Evolutionary conservation across 1,139 yeast genomes (phyloP).

Genomic region (Geotrichum phurueaensis): DNA sequence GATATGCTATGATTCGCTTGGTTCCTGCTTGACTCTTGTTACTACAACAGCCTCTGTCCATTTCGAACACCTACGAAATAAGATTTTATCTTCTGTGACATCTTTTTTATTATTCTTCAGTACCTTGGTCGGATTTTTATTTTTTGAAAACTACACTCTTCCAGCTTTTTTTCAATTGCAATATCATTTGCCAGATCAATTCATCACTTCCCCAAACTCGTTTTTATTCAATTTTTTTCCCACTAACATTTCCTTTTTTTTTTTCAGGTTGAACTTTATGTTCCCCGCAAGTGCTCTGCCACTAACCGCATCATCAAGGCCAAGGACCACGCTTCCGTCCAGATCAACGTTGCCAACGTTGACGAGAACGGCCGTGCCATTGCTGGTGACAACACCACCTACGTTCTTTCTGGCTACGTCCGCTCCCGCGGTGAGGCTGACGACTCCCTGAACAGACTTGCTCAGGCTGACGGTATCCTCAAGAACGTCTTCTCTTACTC

Average conservation of each 20-base stretch:
- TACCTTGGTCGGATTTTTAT: too few relatives aligned
- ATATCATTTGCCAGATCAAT: neutral
- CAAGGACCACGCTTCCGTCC: slow-evolving; percentile 99
- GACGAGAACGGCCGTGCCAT: slow-evolving; percentile 96
- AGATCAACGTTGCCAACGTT: slow-evolving; percentile 78
- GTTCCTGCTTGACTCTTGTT: too few relatives aligned
- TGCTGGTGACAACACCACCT: slow-evolving; percentile 86
- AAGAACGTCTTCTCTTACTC: slow-evolving; percentile 99
- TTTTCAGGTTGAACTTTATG: slow-evolving; percentile 94
- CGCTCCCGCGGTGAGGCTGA: slow-evolving; percentile 92
- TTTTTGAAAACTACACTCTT: neutral
- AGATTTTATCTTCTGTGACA: too few relatives aligned
- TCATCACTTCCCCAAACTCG: too few relatives aligned
- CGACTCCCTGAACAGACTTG: slow-evolving; percentile 98
- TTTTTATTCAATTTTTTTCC: too few relatives aligned
- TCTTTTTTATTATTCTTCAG: too few relatives aligned
- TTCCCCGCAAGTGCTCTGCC: slow-evolving; percentile 99
- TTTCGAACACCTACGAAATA: too few relatives aligned
- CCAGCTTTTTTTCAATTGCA: neutral
- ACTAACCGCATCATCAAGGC: slow-evolving; percentile 99
- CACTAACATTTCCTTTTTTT: slow-evolving; percentile 1
- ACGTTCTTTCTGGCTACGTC: slow-evolving; percentile 96
- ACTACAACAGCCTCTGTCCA: too few relatives aligned
- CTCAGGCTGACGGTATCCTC: slow-evolving; percentile 97
- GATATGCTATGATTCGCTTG: too few relatives aligned